A percentile compares a stretch with the other conserved stretches of the same genome.
phyloP scores from a whole-genome alignment of 2,329 filamentous ascomycete genomes.

The Penicillium sp. region DNA sequence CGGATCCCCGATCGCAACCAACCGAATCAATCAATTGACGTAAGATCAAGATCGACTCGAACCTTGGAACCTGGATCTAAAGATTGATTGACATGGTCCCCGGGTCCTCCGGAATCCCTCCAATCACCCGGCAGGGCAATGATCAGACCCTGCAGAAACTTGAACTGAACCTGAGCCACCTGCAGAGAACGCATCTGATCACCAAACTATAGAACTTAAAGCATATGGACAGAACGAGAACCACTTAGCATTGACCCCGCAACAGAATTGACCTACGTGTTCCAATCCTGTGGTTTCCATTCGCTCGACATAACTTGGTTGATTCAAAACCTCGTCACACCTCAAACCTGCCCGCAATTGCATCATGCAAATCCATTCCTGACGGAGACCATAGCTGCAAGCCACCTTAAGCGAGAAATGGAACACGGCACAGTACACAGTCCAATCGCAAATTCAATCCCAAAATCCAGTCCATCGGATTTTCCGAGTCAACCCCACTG shows the following conservation, averaged over 20 bases:
- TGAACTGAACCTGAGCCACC: neutral
- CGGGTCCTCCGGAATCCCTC: neutral
- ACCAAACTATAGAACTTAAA: slow-evolving; percentile 6
- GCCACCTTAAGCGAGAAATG: too few species aligned
- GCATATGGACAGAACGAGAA: neutral
- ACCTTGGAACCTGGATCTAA: too few species aligned
- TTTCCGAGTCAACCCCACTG: neutral
- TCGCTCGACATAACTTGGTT: too few species aligned
- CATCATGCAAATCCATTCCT: neutral
- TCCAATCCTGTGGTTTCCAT: neutral
- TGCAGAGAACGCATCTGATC: neutral
- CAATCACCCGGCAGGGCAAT: neutral
- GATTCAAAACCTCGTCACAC: too few species aligned
- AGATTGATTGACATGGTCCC: neutral
- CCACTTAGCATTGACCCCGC: neutral
- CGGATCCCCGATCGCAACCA: neutral
- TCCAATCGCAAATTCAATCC: neutral
- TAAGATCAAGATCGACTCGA: neutral
- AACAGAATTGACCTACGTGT: neutral
- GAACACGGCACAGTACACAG: neutral
- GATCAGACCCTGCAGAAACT: slow-evolving; percentile 1
- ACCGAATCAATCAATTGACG: neutral
- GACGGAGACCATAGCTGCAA: neutral
- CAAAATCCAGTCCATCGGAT: neutral
- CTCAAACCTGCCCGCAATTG: neutral